Evolutionary conservation across 108 stramenopile species (phyloP).

Genomic region (Phaeodactylum tricornutum): DNA sequence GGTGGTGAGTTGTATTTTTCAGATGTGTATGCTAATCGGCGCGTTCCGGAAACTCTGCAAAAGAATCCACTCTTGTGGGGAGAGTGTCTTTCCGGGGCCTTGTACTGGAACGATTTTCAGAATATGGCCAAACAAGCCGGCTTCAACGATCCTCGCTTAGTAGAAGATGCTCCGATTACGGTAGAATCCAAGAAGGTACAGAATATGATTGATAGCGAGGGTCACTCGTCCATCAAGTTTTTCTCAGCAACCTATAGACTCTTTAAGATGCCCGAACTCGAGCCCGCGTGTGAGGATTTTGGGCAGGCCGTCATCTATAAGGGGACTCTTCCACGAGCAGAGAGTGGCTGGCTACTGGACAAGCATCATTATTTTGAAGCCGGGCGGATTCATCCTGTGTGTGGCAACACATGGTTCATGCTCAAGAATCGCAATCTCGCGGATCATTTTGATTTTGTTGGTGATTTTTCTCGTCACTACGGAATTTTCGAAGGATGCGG

Average conservation of each 20-base stretch:
- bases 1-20: conserved; percentile 96
- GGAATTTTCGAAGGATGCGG: conserved; percentile 91
- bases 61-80: conserved; percentile 87
- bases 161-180: conserved; percentile 86
- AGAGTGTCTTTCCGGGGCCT: conserved; percentile 89
- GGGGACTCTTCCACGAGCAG: conserved; percentile 81
- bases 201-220: conserved; percentile 47
- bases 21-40: conserved; percentile 90
- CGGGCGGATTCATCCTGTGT: conserved; percentile 86
- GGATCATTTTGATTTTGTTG: conserved; percentile 84
- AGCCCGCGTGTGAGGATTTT: conserved; percentile 82
- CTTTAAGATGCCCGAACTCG: conserved; percentile 79
- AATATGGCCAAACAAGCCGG: conserved; percentile 76
- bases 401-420: conserved; percentile 95
- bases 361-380: conserved; percentile 87
- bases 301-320: conserved; percentile 73
- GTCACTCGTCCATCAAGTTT: conserved; percentile 77
- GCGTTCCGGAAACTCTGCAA: conserved; percentile 70
- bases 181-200: conserved; percentile 71
- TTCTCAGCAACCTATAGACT: conserved; percentile 91
- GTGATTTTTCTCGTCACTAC: conserved; percentile 76
- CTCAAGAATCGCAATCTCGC: conserved; percentile 68
- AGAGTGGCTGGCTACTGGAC: conserved; percentile 82
- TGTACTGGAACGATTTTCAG: conserved; percentile 96
- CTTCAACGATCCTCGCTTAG: conserved; percentile 85